These are phyloP conservation scores for Craterostigma plantagineum DNA, from an alignment of 257 asterid genomes.

Conservation along the genomic window DNA sequence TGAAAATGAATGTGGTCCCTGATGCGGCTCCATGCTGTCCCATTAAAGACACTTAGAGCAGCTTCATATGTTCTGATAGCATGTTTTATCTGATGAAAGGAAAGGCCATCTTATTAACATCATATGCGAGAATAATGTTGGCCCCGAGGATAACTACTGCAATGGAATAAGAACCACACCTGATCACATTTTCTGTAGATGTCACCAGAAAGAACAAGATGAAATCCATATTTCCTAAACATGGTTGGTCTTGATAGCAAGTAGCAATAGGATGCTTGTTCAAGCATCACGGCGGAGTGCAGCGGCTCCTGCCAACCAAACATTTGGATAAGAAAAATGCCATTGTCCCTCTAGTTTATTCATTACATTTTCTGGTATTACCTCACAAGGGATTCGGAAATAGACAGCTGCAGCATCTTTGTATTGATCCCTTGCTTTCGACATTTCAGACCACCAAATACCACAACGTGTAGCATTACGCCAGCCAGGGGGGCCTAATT, in stretches of 20 bases:
- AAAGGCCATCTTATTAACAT: constrained; percentile 8
- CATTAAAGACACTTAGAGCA: constrained; percentile 81
- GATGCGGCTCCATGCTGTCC: constrained; percentile 79
- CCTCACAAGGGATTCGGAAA: constrained; percentile 99
- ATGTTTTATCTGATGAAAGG: constrained; percentile 59
- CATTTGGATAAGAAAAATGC: constrained; percentile 25
- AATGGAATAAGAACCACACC: constrained; percentile 25
- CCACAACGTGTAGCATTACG: constrained; percentile 83
- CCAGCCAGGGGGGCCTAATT: constrained; percentile 56
- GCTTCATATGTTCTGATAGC: constrained; percentile 87
- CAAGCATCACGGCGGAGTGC: constrained; percentile 92
- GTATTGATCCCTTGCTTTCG: constrained; percentile 70
- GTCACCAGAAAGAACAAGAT: constrained; percentile 95
- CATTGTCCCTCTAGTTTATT: constrained; percentile 10
- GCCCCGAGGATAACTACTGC: not conserved
- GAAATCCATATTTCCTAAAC: constrained; percentile 91
- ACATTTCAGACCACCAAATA: constrained; percentile 99
- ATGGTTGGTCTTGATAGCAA: constrained; percentile 65
- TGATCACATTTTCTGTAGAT: constrained; percentile 91
- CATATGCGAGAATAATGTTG: no score
- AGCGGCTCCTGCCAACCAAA: constrained; percentile 49
- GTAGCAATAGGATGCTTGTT: constrained; percentile 97
- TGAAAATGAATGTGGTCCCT: constrained; percentile 94
- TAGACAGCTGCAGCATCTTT: constrained; percentile 93
- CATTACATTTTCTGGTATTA: constrained; percentile 24